Percentiles rank a stretch among this genome's conserved stretches.
Evolutionary conservation across 2,329 filamentous ascomycete species (phyloP).

Genomic region (Aspergillus flavus): DNA sequence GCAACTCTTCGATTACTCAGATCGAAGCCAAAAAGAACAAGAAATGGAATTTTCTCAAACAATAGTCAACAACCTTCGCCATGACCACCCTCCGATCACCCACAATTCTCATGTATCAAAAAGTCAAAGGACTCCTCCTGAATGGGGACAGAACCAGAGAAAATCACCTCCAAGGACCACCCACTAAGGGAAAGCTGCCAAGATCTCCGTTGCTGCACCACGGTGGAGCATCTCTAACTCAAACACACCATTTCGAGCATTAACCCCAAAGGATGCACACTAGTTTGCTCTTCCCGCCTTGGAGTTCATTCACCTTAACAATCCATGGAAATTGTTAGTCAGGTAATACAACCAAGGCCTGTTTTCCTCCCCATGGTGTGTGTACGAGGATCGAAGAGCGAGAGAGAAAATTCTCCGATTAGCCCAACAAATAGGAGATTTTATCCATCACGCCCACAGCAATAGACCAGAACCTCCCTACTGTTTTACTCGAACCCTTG

Average conservation of each 20-base stretch:
- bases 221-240: conserved; percentile 33
- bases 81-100: conserved; percentile 2
- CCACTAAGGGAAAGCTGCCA: conserved; percentile 17
- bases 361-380: neutral
- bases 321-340: neutral
- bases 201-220: conserved; percentile 29
- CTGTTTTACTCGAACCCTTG: conserved; percentile 6
- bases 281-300: conserved; percentile 15
- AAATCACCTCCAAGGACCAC: neutral
- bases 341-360: neutral
- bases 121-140: neutral
- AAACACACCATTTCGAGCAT: conserved; percentile 32
- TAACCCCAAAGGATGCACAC: conserved; percentile 21
- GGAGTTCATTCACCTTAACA: neutral
- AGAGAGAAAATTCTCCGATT: conserved; percentile 10
- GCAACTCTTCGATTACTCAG: neutral
- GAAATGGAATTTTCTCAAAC: neutral
- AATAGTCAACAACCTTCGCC: neutral
- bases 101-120: neutral
- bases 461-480: conserved; percentile 16
- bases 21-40: neutral
- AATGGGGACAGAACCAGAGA: neutral
- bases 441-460: conserved; percentile 6
- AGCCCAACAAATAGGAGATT: conserved; percentile 20
- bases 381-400: conserved; percentile 3